A percentile compares a stretch with the other conserved stretches of the same genome.
Conservation (phyloP, 352 stramenopile genomes). For the Phytopythium ostracodes region DNA sequence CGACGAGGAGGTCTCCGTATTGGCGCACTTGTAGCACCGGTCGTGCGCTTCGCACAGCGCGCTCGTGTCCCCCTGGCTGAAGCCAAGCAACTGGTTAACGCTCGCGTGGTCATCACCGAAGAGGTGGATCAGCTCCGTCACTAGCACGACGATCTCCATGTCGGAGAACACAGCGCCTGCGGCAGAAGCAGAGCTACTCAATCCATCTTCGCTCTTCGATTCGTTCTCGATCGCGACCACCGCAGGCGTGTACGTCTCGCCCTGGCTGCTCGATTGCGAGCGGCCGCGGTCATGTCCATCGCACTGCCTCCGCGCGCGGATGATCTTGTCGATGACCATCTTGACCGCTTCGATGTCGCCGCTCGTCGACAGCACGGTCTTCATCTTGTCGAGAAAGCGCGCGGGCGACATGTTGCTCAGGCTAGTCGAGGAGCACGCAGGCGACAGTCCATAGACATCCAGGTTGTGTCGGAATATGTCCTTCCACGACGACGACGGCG, state of each 20-base stretch:
- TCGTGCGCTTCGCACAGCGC: constrained; percentile 9
- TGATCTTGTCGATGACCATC: constrained; percentile 13
- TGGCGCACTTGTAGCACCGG: constrained; percentile 8
- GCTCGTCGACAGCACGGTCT: constrained; percentile 10
- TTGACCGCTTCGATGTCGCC: constrained; percentile 20
- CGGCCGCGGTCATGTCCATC: neutral
- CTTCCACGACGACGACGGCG: constrained; percentile 6
- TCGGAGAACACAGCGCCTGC: constrained; percentile 5
- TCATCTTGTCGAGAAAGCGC: constrained; percentile 10
- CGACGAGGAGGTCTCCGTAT: neutral
- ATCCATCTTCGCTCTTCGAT: neutral
- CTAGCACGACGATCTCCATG: constrained; percentile 17
- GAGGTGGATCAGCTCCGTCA: constrained; percentile 18
- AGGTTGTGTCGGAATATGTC: constrained; percentile 20
- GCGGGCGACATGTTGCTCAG: constrained; percentile 4
- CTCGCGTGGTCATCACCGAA: constrained; percentile 26
- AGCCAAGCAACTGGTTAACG: constrained; percentile 21
- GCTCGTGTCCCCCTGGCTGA: neutral
- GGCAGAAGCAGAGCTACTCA: neutral
- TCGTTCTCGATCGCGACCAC: constrained; percentile 1
- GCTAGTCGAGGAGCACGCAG: neutral
- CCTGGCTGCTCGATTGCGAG: constrained; percentile 3
- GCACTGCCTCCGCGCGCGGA: neutral
- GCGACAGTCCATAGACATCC: neutral
- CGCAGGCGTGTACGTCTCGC: neutral